These are phyloP conservation scores for Penicillium sp. DNA, from an alignment of 2,329 filamentous ascomycete species.

Conservation along the genomic window DNA sequence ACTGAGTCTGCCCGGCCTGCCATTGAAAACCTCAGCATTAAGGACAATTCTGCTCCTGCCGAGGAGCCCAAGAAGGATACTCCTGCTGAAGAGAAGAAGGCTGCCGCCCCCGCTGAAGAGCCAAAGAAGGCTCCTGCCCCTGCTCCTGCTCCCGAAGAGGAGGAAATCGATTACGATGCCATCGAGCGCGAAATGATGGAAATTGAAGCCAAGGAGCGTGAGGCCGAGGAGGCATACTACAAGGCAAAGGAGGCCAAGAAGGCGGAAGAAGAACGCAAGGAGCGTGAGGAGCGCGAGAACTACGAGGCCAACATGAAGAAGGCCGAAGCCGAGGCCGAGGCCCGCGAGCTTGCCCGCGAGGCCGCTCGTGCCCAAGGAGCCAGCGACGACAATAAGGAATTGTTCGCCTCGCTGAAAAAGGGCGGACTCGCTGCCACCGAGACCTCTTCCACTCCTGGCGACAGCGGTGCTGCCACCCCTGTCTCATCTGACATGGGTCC, in stretches of 20 bases:
- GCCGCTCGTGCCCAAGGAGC: conserved; percentile 36
- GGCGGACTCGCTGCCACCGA: conserved; percentile 38
- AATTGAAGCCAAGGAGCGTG: conserved; percentile 46
- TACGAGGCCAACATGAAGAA: conserved; percentile 49
- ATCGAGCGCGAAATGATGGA: conserved; percentile 48
- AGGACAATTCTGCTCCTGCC: conserved; percentile 28
- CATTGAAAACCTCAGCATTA: conserved; percentile 30
- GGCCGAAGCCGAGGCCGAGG: conserved; percentile 48
- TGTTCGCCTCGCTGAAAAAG: conserved; percentile 46
- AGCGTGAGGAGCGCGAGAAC: conserved; percentile 44
- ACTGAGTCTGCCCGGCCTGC: conserved; percentile 34
- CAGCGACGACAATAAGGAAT: conserved; percentile 27
- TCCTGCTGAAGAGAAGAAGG: conserved; percentile 20
- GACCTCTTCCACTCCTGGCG: conserved; percentile 41
- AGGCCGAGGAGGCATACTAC: conserved; percentile 49
- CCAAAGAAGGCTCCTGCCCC: conserved; percentile 20
- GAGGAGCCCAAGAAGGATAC: conserved; percentile 22
- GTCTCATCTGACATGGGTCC: conserved; percentile 45
- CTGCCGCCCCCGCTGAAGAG: conserved; percentile 17
- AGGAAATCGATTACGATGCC: conserved; percentile 46
- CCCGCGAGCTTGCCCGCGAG: conserved; percentile 43
- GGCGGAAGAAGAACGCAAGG: conserved; percentile 46
- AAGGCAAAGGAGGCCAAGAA: conserved; percentile 79
- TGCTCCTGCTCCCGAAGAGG: conserved; percentile 32
- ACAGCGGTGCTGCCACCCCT: conserved; percentile 47